Conservation (phyloP, 345 rosid species). For the Eucalyptus decipiens region DNA sequence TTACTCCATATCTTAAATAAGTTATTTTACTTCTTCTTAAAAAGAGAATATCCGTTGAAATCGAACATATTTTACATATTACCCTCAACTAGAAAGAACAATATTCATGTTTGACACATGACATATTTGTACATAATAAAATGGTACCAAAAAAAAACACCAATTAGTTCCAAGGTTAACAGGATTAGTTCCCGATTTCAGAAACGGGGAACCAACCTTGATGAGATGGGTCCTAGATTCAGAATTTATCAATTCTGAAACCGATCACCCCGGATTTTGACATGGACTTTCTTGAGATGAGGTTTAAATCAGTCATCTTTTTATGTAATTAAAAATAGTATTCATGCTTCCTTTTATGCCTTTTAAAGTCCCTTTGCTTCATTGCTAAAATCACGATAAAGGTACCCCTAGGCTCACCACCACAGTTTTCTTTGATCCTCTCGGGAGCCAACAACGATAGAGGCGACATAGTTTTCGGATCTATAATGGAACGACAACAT, state of each 20-base stretch:
- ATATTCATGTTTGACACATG: neutral
- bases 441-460: neutral
- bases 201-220: neutral
- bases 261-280: neutral
- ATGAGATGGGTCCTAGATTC: neutral
- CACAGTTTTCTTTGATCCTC: neutral
- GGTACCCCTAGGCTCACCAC: neutral
- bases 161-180: neutral
- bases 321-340: neutral
- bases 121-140: neutral
- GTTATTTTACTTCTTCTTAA: too few species aligned
- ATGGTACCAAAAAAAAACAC: neutral
- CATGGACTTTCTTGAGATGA: neutral
- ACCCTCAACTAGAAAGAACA: neutral
- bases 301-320: neutral
- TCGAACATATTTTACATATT: neutral
- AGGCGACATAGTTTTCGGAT: neutral
- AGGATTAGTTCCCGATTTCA: neutral
- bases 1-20: neutral
- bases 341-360: neutral
- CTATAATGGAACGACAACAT: too few species aligned
- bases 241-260: accelerated
- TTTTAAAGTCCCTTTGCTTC: neutral
- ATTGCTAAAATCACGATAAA: neutral
- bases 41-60: neutral